Percentiles rank a stretch among this genome's conserved stretches.
These are phyloP conservation scores for Thalia dealbata DNA, from an alignment of 176 grass and related monocot species.

Conservation along the genomic window DNA sequence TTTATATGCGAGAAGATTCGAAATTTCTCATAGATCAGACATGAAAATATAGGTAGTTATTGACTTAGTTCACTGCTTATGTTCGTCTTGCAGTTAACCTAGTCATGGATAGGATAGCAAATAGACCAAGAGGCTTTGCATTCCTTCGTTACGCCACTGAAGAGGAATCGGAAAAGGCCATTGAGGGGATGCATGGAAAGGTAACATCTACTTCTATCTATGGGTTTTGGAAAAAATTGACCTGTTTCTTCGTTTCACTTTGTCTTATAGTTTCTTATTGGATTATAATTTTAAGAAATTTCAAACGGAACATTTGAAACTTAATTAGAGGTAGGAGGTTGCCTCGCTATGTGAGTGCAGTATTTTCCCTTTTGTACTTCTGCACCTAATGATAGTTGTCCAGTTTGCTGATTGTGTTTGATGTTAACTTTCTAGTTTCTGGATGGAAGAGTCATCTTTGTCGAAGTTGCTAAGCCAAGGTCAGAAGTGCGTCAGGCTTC, in stretches of 20 bases:
- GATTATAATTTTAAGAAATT: background rate
- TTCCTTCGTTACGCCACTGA: constrained; percentile 48
- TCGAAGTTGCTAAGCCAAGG: constrained; percentile 46
- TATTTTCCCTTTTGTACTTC: background rate
- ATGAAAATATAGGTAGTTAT: background rate
- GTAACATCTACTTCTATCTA: constrained; percentile 20
- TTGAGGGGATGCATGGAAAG: constrained; percentile 76
- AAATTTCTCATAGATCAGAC: background rate
- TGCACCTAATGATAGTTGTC: background rate
- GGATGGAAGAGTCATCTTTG: constrained; percentile 73
- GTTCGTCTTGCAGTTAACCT: constrained; percentile 39
- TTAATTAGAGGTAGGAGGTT: background rate
- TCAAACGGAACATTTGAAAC: background rate
- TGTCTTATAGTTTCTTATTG: background rate
- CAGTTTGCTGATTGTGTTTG: constrained; percentile 11
- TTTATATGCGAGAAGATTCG: background rate
- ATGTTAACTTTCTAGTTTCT: constrained; percentile 36
- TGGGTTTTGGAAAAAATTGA: background rate
- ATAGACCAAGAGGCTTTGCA: constrained; percentile 54
- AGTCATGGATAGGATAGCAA: constrained; percentile 64
- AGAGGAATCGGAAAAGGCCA: constrained; percentile 47
- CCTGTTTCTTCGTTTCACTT: background rate
- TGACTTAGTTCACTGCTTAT: background rate
- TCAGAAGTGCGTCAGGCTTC: constrained; percentile 14
- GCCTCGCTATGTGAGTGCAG: background rate